phyloP scores from a whole-genome alignment of 441 rosid genomes.

The Geranium incanum region DNA sequence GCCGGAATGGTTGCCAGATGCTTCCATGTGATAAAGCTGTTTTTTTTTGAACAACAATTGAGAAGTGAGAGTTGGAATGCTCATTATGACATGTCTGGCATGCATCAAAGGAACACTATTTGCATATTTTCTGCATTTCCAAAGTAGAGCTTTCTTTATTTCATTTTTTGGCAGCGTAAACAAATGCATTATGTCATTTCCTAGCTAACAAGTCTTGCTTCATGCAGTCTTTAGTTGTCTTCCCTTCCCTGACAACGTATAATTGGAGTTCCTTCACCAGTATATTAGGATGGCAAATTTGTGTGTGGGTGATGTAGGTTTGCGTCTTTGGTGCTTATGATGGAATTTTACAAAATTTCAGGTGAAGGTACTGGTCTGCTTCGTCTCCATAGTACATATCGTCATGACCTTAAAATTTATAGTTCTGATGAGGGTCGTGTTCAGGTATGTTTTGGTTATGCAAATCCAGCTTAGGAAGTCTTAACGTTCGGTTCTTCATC shows the following conservation, averaged over 20 bases:
- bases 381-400: conserved; percentile 98
- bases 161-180: neutral
- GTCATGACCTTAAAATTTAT: conserved; percentile 98
- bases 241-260: neutral
- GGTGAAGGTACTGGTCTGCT: conserved; percentile 99
- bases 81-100: neutral
- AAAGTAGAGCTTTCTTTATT: neutral
- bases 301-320: neutral
- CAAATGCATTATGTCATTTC: neutral
- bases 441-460: conserved; percentile 50
- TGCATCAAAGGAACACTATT: neutral
- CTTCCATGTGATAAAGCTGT: neutral
- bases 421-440: conserved; percentile 99
- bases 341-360: conserved; percentile 30
- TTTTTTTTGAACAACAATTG: neutral
- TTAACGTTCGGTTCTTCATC: conserved; percentile 10
- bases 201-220: conserved; percentile 2
- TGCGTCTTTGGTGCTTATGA: conserved; percentile 19
- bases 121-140: neutral
- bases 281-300: neutral
- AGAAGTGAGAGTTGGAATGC: neutral
- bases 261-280: neutral
- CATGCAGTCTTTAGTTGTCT: conserved; percentile 1
- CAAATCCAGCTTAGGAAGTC: conserved; percentile 6
- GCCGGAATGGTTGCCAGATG: neutral